phyloP scores from a whole-genome alignment of 305 asterid species.

The Coffea humblotiana region DNA sequence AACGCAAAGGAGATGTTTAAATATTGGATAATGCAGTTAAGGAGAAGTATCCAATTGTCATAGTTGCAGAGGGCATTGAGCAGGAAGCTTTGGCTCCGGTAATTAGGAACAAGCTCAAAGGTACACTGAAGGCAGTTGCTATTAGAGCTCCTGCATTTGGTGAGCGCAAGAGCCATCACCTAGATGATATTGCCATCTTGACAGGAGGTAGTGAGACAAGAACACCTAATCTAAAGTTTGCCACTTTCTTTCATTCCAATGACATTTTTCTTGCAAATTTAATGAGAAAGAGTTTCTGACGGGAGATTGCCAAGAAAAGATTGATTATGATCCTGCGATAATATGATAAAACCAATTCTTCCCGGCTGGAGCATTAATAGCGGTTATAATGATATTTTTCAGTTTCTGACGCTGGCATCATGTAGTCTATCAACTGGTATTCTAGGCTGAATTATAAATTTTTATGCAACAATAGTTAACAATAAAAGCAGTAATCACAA shows the following conservation, averaged over 20 bases:
- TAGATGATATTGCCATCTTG: constrained; percentile 72
- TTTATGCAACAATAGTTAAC: neutral
- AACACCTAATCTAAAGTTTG: neutral
- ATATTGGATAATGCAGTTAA: constrained; percentile 74
- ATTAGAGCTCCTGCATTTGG: constrained; percentile 81
- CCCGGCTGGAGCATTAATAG: neutral
- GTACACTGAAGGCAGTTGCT: constrained; percentile 64
- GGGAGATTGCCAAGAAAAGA: neutral
- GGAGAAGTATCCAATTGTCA: constrained; percentile 70
- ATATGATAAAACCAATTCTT: too few relatives aligned
- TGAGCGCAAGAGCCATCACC: constrained; percentile 67
- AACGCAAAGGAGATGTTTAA: constrained; percentile 66
- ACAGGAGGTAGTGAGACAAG: constrained; percentile 62
- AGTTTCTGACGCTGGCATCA: neutral
- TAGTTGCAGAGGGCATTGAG: constrained; percentile 72
- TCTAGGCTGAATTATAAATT: neutral
- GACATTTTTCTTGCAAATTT: neutral
- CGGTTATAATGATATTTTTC: too few relatives aligned
- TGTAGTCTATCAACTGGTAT: neutral
- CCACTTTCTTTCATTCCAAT: neutral
- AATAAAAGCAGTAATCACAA: neutral
- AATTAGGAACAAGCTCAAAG: constrained; percentile 71
- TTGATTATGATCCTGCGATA: neutral
- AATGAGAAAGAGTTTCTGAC: neutral
- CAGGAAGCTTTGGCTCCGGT: constrained; percentile 77